These are phyloP conservation scores for Calocera viscosa DNA, from an alignment of 768 basidiomycete genomes.

Conservation along the genomic window DNA sequence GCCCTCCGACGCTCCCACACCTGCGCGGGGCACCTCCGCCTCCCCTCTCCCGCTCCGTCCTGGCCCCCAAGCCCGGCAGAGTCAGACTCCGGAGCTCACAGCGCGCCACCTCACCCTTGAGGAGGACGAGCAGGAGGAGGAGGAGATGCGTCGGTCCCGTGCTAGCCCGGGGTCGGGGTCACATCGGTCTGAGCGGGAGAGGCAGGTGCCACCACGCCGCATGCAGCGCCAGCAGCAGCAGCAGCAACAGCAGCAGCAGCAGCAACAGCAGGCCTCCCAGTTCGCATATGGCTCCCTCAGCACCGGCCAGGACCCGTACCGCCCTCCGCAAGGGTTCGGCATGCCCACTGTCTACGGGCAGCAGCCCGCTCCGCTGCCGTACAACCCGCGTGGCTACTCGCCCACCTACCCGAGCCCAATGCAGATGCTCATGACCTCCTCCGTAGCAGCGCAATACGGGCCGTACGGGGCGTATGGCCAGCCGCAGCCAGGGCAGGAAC, in stretches of 20 bases:
- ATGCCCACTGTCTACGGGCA: slow-evolving; percentile 1
- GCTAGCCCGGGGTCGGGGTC: not conserved
- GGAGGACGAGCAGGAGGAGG: not conserved
- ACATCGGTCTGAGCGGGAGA: not conserved
- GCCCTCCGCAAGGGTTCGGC: not conserved
- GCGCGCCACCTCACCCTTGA: not conserved
- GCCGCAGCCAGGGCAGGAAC: not conserved
- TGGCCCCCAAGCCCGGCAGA: not conserved
- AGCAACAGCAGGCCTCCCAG: not conserved
- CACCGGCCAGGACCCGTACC: not conserved
- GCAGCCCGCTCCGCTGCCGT: not conserved
- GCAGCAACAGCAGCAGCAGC: not conserved
- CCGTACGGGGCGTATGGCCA: not conserved
- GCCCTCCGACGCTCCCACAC: not conserved
- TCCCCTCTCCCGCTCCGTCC: not conserved
- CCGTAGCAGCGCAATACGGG: not conserved
- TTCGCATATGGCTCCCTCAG: not conserved
- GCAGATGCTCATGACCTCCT: not conserved
- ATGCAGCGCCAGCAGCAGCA: not conserved
- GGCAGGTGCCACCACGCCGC: not conserved
- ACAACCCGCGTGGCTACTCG: slow-evolving; percentile 1
- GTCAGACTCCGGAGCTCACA: not conserved
- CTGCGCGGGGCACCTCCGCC: not conserved
- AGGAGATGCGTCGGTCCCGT: not conserved
- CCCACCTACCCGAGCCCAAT: not conserved